Percentiles rank a stretch among this genome's conserved stretches.
Evolutionary conservation across 2,329 filamentous ascomycete species (phyloP).

Genomic region (Cladophialophora yegresii): DNA sequence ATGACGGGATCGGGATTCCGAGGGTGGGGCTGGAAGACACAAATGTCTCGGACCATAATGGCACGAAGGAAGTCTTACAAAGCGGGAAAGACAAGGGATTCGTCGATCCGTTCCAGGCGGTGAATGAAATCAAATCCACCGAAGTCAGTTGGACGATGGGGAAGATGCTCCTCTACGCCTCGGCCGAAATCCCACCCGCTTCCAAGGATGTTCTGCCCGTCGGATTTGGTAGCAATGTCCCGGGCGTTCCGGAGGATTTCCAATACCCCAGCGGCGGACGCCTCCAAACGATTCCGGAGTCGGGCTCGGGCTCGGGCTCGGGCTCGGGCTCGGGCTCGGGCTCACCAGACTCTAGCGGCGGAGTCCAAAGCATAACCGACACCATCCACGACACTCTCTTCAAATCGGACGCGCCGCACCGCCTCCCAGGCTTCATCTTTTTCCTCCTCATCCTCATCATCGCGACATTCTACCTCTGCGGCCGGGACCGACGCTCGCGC

Average conservation of each 20-base stretch:
- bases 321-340: conserved; percentile 37
- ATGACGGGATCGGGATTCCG: conserved; percentile 93
- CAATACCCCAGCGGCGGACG: conserved; percentile 63
- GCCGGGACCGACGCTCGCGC: conserved; percentile 70
- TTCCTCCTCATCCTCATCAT: conserved; percentile 72
- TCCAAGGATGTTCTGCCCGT: conserved; percentile 68
- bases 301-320: conserved; percentile 37
- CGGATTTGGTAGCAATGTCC: conserved; percentile 86
- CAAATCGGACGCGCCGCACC: conserved; percentile 64
- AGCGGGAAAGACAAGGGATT: conserved; percentile 73
- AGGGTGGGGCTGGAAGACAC: conserved; percentile 74
- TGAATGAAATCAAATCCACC: conserved; percentile 85
- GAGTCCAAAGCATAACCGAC: conserved; percentile 44
- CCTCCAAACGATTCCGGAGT: conserved; percentile 40
- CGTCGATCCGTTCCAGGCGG: conserved; percentile 82
- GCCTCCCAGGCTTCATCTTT: conserved; percentile 73
- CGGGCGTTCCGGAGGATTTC: conserved; percentile 71
- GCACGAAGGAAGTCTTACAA: conserved; percentile 69
- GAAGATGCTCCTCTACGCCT: conserved; percentile 93
- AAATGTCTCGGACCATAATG: conserved; percentile 60
- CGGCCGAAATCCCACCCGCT: conserved; percentile 73
- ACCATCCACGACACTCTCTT: conserved; percentile 66
- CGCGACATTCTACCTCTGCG: conserved; percentile 72
- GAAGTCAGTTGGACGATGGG: conserved; percentile 98
- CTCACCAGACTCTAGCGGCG: conserved; percentile 17